phyloP scores from a whole-genome alignment of 192 early-diverging fungal species.

The Coemansia sp. region DNA sequence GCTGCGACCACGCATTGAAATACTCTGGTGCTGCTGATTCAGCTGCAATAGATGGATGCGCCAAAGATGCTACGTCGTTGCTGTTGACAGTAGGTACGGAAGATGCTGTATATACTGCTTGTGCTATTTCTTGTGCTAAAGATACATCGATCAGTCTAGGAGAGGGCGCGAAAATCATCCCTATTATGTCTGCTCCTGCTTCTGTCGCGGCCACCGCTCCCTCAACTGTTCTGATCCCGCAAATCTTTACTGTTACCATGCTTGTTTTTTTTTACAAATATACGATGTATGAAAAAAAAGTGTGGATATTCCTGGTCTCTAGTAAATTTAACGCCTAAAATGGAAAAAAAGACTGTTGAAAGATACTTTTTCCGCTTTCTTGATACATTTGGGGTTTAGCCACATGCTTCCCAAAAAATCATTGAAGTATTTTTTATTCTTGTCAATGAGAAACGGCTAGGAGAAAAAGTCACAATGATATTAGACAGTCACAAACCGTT shows the following conservation, averaged over 20 bases:
- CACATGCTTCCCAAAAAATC: neutral
- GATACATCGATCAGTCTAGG: constrained; percentile 73
- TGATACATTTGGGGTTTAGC: neutral
- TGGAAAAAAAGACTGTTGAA: neutral
- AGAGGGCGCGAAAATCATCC: constrained; percentile 91
- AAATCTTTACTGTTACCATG: constrained; percentile 81
- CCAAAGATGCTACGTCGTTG: neutral
- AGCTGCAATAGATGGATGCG: neutral
- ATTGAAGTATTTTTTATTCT: neutral
- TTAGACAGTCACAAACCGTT: too few species aligned
- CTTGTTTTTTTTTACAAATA: neutral
- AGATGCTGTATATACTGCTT: constrained; percentile 48
- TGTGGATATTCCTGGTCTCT: too few species aligned
- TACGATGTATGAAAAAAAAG: neutral
- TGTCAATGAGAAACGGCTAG: neutral
- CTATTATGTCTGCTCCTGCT: constrained; percentile 87
- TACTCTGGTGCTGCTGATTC: constrained; percentile 1
- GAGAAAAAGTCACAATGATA: too few species aligned
- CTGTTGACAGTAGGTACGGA: constrained; percentile 10
- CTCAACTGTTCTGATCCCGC: constrained; percentile 81
- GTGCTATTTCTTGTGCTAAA: constrained; percentile 72
- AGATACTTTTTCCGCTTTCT: neutral
- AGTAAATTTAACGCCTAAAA: neutral
- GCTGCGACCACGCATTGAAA: constrained; percentile 53
- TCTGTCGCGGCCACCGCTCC: constrained; percentile 78